Evolutionary conservation across 2,329 filamentous ascomycete species (phyloP), one percentile per base, ranked within the genome.

Genomic region (Neobulgaria alba): DNA sequence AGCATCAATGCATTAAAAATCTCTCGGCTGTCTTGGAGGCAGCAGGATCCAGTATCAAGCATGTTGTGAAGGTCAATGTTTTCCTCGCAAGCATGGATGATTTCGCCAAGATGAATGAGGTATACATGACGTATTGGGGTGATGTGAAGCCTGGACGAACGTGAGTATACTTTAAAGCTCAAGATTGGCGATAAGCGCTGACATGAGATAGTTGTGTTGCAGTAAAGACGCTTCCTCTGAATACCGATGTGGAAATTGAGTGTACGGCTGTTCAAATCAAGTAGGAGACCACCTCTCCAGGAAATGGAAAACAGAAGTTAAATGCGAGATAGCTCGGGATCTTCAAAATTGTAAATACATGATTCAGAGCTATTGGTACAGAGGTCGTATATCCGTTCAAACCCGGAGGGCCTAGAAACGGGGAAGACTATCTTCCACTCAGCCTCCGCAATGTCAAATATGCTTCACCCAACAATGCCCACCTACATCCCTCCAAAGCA

Each of bases 41-140:
- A 7, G 74, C 77, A 0, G 77, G 77, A 1, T 74, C 70, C 38
- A 67, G 64, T 43, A 63, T 82, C 29, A 64, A 70, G 53, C 85
- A 81, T 66, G 84, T 95, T 33, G 85, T 95, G 65, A 95, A 95
- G 75, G 85, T 88, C 58, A 87, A 80, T 63, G 83, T 95, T 58
- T 96, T 96, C 56, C 57, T 85, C 32, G 74, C 73, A 1, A 69
- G 68, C 42, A 84, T 85, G 78, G 66, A 72, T 38, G 67, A 82
- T 56, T 84, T 82, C 55, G 69, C 65, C 0, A 63, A 65, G 16
- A 71, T 79, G 63, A 78, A 77, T 48, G 68, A 70, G 43, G 71
- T 65, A 2, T 78, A 74, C 42, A 62, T 66, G 31, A 65, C 69
- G 54, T 67, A 26, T 26, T 12, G 12, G 23, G 23, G 23, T 26